Conservation (phyloP, 2,329 filamentous ascomycete genomes). For the Cercospora canescens region DNA sequence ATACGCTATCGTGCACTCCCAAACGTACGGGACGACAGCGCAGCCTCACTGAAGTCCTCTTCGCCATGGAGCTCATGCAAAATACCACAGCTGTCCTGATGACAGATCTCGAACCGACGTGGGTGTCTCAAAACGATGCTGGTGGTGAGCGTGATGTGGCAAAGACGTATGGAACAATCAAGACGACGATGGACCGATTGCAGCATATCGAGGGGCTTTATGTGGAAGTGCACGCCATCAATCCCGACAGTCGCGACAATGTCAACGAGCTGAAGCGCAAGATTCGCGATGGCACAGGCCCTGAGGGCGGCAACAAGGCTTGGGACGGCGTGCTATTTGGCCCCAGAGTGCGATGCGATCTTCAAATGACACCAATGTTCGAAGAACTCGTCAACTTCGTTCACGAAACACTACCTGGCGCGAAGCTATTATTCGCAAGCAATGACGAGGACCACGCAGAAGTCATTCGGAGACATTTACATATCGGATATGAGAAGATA, state of each 20-base stretch:
- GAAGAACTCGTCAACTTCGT: conserved; percentile 11
- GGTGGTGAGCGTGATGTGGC: not conserved
- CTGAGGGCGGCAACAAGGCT: conserved; percentile 7
- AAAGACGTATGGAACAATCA: not conserved
- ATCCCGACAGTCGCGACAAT: conserved; percentile 10
- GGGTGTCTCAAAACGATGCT: not conserved
- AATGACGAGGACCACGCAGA: not conserved
- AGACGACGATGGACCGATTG: not conserved
- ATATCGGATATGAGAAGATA: conserved; percentile 1
- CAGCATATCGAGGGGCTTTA: not conserved
- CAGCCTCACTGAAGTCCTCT: conserved; percentile 10
- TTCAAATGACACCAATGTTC: not conserved
- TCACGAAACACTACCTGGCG: conserved; percentile 2
- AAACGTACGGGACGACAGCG: conserved; percentile 4
- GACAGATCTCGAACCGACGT: not conserved
- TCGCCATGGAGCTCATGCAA: conserved; percentile 5
- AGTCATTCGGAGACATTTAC: not conserved
- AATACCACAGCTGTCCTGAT: not conserved
- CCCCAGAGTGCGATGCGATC: not conserved
- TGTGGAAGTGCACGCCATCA: not conserved
- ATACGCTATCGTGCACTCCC: not conserved
- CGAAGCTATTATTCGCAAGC: conserved; percentile 3
- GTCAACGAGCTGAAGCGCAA: conserved; percentile 10
- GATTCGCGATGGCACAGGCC: conserved; percentile 8
- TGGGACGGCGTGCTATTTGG: conserved; percentile 5